Base-by-base conservation (phyloP, 2,329 filamentous ascomycete species). In the Aspergillus fructus region DNA sequence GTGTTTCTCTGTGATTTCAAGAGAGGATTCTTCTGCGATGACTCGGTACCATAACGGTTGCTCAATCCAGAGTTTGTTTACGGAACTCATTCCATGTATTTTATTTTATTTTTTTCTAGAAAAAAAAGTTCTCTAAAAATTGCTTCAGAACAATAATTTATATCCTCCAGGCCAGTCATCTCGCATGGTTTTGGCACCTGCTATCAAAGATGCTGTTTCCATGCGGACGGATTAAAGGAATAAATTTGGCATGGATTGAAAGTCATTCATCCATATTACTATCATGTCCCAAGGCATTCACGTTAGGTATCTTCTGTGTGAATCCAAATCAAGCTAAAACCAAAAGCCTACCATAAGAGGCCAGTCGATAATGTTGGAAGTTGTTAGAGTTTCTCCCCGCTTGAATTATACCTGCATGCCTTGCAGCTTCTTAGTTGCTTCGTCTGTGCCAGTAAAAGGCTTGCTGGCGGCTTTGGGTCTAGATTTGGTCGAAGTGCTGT, bases 401-500 rank as follows among this genome's bases (percentile, higher is more conserved):
- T 30, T n/a, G 17, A 46, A 55, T 66, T 65, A 78, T 30, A 78
- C 71, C 60, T 76, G 71, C 58, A 79, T 67, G 48, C 68, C 66
- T 62, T 78, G 66, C 63, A 79, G 68, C 62, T 75, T 75, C 57
- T 77, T 72, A 9, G 74, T 64, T 8, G 74, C 69, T 46, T 71
- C 74, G 23, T 71, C 69, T 12, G 72, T 59, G 34, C 65, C 65
- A 34, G 62, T 63, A 15, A 59, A 65, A 46, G 66, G 59, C 46
- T 68, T 74, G 8, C 59, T 54, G 33, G 66, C 66, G 40, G 65
- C 63, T 64, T 78, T 78, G 23, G 64, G 63, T 67, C 82, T 83
- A 30, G 74, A 72, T 74, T 86, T 87, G 63, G 81, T 76, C 41
- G 84, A 86, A 40, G 85, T 88, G 11, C 83, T 81, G 65, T 92